Evolutionary conservation across 1,284 basidiomycete species (phyloP).

Genomic region (Leccinum colubrinum): DNA sequence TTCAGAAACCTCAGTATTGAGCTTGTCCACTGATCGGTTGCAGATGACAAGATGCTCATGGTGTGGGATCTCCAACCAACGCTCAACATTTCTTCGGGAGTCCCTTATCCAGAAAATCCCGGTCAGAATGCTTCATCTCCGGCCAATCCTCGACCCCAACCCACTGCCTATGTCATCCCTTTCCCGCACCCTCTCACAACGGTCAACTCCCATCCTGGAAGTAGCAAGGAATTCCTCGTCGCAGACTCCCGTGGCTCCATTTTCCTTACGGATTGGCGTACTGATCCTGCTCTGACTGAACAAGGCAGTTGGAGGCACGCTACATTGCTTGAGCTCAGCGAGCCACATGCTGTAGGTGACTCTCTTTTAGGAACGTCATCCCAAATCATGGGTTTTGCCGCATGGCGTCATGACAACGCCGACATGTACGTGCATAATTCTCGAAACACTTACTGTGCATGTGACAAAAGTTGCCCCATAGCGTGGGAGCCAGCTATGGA

Average conservation of each 20-base stretch:
- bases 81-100: slow-evolving; percentile 39
- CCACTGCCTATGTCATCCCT: slow-evolving; percentile 70
- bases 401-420: slow-evolving; percentile 65
- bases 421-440: slow-evolving; percentile 59
- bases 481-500: slow-evolving; percentile 72
- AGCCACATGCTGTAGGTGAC: slow-evolving; percentile 60
- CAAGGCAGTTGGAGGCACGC: slow-evolving; percentile 56
- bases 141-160: slow-evolving; percentile 47
- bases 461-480: slow-evolving; percentile 30
- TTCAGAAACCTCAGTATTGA: not conserved
- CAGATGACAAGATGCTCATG: slow-evolving; percentile 80
- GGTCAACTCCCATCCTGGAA: slow-evolving; percentile 67
- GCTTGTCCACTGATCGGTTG: slow-evolving; percentile 4
- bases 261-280: slow-evolving; percentile 76
- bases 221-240: slow-evolving; percentile 73
- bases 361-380: slow-evolving; percentile 45
- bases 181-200: slow-evolving; percentile 68
- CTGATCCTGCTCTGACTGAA: slow-evolving; percentile 56
- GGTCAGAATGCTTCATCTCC: slow-evolving; percentile 20
- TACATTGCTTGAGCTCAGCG: slow-evolving; percentile 66
- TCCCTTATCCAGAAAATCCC: slow-evolving; percentile 30
- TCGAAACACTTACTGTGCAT: not conserved
- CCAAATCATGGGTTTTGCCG: slow-evolving; percentile 54
- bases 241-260: slow-evolving; percentile 70
- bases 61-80: slow-evolving; percentile 76